phyloP scores from a whole-genome alignment of 2,329 filamentous ascomycete species.

The Aaosphaeria pasadenensis region DNA sequence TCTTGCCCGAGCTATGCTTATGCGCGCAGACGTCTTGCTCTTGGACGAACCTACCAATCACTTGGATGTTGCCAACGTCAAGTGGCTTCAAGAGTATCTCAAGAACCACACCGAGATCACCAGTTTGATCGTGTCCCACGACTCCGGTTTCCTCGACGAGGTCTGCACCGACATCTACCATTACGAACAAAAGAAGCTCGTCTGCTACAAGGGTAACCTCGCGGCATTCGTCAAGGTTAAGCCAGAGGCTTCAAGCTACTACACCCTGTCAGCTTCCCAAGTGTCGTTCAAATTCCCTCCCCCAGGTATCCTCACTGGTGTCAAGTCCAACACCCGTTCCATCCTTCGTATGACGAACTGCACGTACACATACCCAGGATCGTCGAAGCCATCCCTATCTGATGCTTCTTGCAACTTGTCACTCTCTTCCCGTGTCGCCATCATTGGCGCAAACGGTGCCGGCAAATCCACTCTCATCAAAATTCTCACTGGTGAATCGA shows the following conservation, averaged over 20 bases:
- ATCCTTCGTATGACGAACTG: slow-evolving; percentile 94
- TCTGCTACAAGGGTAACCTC: slow-evolving; percentile 79
- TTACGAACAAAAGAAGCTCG: slow-evolving; percentile 96
- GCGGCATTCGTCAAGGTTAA: slow-evolving; percentile 81
- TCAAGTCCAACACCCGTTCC: slow-evolving; percentile 90
- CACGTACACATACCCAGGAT: slow-evolving; percentile 89
- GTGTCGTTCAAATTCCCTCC: slow-evolving; percentile 98
- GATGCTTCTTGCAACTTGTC: slow-evolving; percentile 87
- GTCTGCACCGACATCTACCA: slow-evolving; percentile 99
- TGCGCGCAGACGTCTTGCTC: slow-evolving; percentile 91
- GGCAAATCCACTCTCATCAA: slow-evolving; percentile 99
- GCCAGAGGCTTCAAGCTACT: slow-evolving; percentile 96
- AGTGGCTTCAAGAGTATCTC: slow-evolving; percentile 93
- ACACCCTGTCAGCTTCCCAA: slow-evolving; percentile 83
- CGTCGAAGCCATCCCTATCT: slow-evolving; percentile 78
- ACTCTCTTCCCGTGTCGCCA: slow-evolving; percentile 88
- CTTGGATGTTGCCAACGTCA: slow-evolving; percentile 92
- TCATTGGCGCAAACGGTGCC: slow-evolving; percentile 96
- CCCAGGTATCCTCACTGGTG: slow-evolving; percentile 87
- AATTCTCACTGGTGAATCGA: slow-evolving; percentile 86
- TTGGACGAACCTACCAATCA: slow-evolving; percentile 99
- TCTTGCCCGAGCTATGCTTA: slow-evolving; percentile 91
- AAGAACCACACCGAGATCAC: slow-evolving; percentile 96
- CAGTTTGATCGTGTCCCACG: slow-evolving; percentile 96
- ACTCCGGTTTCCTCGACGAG: slow-evolving; percentile 94